Base-by-base conservation (phyloP, 805 yeast species). In the Citeromyces nyonsensis region DNA sequence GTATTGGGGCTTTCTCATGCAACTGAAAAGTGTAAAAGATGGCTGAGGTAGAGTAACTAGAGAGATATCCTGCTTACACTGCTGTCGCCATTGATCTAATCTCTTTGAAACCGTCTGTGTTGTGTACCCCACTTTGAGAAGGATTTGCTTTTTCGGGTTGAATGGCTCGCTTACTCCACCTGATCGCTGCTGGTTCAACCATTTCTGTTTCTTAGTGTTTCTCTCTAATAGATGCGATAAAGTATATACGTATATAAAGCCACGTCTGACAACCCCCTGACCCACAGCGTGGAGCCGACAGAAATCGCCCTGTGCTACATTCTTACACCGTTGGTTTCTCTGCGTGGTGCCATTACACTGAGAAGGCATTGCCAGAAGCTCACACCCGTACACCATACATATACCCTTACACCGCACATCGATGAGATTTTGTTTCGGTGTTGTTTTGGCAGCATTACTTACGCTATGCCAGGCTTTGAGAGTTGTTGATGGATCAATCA, bases 211-310 rank as follows among this genome's bases (percentile, higher is more conserved):
- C 15, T 27, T n/a, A 4, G n/a, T n/a, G 15, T 20, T 27, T 11
- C 11, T 15, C n/a, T 14, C 22, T 4, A 20, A 15, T n/a, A 27
- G 15, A 15, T 15, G 18, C 15, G 15, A 15, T 20, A 27, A 20
- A 20, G 29, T 27, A 20, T 27, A 27, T 6, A 27, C 29, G 29
- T 27, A 27, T 15, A 27, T 27, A 20, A 27, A 27, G n/a, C 29
- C 29, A 12, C 7, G 5, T 18, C 22, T 18, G 7, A 7, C 22
- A 18, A 18, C 22, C 5, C 6, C 22, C 7, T 5, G 22, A 5
- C 22, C 22, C 5, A 7, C 22, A 18, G 6, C 7, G 7, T 18
- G 22, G 6, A 18, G 22, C 22, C 22, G 5, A 18, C 22, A 18
- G 22, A 18, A 18, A 18, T 18, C 22, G 7, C 22, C 22, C 22